These are phyloP conservation scores for Wakefieldia striispora DNA, from an alignment of 768 basidiomycete species.

Conservation along the genomic window DNA sequence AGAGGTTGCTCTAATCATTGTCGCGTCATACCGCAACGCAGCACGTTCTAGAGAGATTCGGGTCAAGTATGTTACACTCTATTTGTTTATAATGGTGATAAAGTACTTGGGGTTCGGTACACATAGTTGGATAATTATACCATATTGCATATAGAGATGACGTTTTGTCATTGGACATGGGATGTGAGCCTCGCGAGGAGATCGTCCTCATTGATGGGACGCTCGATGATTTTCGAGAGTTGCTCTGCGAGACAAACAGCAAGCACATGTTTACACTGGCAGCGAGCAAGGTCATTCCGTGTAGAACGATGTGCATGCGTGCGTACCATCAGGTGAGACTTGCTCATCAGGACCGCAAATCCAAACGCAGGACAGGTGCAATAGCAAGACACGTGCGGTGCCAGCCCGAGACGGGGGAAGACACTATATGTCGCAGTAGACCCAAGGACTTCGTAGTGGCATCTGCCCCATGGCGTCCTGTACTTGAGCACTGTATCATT, in stretches of 20 bases:
- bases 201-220: slow-evolving; percentile 45
- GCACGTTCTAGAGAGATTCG: slow-evolving; percentile 6
- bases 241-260: slow-evolving; percentile 61
- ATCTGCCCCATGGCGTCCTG: slow-evolving; percentile 52
- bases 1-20: slow-evolving; percentile 6
- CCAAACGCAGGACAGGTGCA: slow-evolving; percentile 78
- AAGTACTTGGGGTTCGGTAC: slow-evolving; percentile 7
- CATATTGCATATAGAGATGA: slow-evolving; percentile 2
- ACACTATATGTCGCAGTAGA: slow-evolving; percentile 63
- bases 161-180: slow-evolving; percentile 11
- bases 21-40: slow-evolving; percentile 4
- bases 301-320: neutral
- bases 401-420: slow-evolving; percentile 44
- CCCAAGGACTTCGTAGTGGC: slow-evolving; percentile 66
- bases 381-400: slow-evolving; percentile 46
- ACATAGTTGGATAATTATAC: slow-evolving; percentile 16
- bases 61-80: slow-evolving; percentile 23
- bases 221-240: slow-evolving; percentile 50
- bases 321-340: slow-evolving; percentile 63
- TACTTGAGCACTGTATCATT: slow-evolving; percentile 55
- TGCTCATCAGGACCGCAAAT: slow-evolving; percentile 57
- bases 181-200: slow-evolving; percentile 36
- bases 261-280: slow-evolving; percentile 78
- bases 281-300: neutral
- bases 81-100: slow-evolving; percentile 24